A percentile compares a stretch with the other conserved stretches of the same genome.
Conservation (phyloP, 192 early-diverging fungal genomes). For the Backusella mclennaniae region DNA sequence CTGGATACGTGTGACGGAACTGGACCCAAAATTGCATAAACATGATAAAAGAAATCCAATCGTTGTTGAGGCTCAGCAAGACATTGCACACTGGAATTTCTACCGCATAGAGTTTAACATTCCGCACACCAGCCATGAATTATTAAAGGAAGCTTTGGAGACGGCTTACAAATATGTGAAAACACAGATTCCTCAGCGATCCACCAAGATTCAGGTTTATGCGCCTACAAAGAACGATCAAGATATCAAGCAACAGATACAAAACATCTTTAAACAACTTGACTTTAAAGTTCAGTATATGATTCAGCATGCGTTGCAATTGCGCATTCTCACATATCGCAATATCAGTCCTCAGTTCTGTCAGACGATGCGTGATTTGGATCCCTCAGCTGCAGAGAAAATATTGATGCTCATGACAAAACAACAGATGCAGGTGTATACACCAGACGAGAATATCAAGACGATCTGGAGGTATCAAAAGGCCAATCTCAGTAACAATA, state of each 20-base stretch:
- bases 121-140: neutral
- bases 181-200: neutral
- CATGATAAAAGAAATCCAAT: neutral
- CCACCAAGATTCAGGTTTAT: neutral
- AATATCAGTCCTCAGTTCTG: slow-evolving; percentile 37
- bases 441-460: slow-evolving; percentile 25
- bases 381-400: neutral
- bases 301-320: slow-evolving; percentile 39
- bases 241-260: neutral
- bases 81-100: neutral
- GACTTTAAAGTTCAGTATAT: slow-evolving; percentile 43
- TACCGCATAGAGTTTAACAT: slow-evolving; percentile 9
- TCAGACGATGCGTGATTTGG: neutral
- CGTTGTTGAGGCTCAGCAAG: neutral
- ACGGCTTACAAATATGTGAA: neutral
- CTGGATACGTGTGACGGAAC: neutral
- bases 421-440: slow-evolving; percentile 28
- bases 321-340: slow-evolving; percentile 38
- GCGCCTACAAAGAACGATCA: neutral
- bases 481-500: neutral
- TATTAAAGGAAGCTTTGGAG: neutral
- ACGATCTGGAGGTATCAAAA: neutral
- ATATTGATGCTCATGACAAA: slow-evolving; percentile 30
- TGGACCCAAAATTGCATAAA: neutral
- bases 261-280: slow-evolving; percentile 1